Evolutionary conservation across 1,284 basidiomycete genomes (phyloP).

Genomic region (Ustilago shanxiensis): DNA sequence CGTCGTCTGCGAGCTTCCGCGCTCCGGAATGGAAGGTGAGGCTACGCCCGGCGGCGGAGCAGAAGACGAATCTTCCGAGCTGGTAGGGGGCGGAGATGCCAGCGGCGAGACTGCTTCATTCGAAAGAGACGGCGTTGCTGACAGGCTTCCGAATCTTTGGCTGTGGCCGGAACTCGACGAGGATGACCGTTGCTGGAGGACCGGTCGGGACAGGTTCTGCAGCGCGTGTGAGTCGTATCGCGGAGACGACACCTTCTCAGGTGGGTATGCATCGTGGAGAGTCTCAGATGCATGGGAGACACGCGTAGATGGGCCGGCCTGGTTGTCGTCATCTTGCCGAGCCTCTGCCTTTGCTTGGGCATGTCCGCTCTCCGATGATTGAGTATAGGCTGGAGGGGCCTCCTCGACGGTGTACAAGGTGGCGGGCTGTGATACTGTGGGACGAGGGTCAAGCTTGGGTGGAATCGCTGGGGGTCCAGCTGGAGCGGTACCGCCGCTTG

Average conservation of each 20-base stretch:
- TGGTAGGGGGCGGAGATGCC: conserved; percentile 2
- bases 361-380: neutral
- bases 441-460: conserved; percentile 5
- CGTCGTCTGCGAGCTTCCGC: conserved; percentile 23
- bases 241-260: conserved; percentile 8
- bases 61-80: conserved; percentile 5
- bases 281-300: neutral
- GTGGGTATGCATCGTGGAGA: neutral
- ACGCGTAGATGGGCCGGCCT: conserved; percentile 15
- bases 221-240: conserved; percentile 16
- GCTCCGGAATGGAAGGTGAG: conserved; percentile 23
- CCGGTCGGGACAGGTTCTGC: conserved; percentile 18
- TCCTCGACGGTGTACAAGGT: conserved; percentile 12
- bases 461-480: neutral
- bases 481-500: neutral
- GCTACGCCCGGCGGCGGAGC: neutral
- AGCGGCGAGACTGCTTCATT: neutral
- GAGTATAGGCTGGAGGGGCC: conserved; percentile 30
- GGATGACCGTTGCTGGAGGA: conserved; percentile 24
- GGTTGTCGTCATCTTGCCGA: neutral
- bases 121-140: neutral
- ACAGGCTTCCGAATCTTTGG: neutral
- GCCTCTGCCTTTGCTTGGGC: neutral
- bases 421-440: conserved; percentile 2
- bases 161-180: conserved; percentile 30